Evolutionary conservation across 805 yeast species (phyloP), one percentile per base, ranked within the genome.

Genomic region (Zygotorulaspora sp.): DNA sequence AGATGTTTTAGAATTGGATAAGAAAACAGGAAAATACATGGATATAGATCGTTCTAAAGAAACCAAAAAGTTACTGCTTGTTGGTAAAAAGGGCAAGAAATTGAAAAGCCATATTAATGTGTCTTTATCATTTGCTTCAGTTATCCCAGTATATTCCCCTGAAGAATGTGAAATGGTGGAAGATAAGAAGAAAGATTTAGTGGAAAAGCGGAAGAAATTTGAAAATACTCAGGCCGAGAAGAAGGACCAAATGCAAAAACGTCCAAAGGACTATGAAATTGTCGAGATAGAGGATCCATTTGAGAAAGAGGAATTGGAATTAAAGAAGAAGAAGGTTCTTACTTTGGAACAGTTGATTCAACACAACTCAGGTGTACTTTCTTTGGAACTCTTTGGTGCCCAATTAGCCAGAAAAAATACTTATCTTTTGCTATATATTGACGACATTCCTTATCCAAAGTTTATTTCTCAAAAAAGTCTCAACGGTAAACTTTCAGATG

Each of bases 221-320:
- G 48, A 61, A 24, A 63, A 68, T 36, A 71, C 72, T 42, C 76
- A 73, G 59, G 68, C 68, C 18, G 65, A 66, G 26, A 68, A 74
- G 41, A 70, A 76, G 53, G 66, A 74, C 50, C 65, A 70, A 32
- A 72, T 66, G 65, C 67, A 77, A 44, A 73, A 74, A 43, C 55
- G 71, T 30, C 89, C 92, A 14, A 64, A 70, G 26, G 72, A 72
- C 32, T 83, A 75, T 53, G 88, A 83, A 60, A 75, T 85, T 75
- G 70, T 78, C 36, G 71, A 68, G 23, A 63, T 62, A 31, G 67
- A 69, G 12, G 76, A 72, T 22, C 67, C 61, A 12, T 68, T 66
- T 40, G 63, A 63, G 15, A 57, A 55, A 9, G 55, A 55, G 4
- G 61, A 58, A 4, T 44, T 46, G 2, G 57, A 55, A 16, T 44